Conservation (phyloP, 768 basidiomycete species). For the Rhodotorula sphaerocarpa region DNA sequence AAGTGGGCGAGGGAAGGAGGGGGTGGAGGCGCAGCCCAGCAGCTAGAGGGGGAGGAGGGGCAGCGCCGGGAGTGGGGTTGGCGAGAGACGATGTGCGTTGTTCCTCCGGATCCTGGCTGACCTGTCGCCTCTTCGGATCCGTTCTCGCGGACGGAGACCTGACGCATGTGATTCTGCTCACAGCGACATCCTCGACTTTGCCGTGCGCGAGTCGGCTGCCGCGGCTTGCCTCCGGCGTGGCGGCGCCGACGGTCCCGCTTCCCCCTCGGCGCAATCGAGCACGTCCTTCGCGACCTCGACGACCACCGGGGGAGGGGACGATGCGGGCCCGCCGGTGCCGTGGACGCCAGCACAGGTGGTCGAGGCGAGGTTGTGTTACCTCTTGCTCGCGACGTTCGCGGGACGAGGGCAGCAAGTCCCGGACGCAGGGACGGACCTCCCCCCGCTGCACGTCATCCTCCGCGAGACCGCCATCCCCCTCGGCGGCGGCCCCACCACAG, state of each 20-base stretch:
- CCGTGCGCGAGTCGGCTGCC: background rate
- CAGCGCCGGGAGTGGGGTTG: background rate
- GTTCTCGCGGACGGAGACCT: too few species aligned
- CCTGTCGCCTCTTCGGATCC: too few species aligned
- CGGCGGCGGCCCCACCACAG: too few species aligned
- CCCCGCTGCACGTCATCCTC: slow-evolving; percentile 1
- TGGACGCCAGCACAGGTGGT: slow-evolving; percentile 7
- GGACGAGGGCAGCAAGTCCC: background rate
- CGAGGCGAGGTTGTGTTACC: slow-evolving; percentile 13
- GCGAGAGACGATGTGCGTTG: slow-evolving; percentile 14
- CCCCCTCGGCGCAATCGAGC: slow-evolving; percentile 10
- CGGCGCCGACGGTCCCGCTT: background rate
- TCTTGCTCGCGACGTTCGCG: slow-evolving; percentile 15
- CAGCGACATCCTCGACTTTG: background rate
- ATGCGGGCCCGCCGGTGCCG: background rate
- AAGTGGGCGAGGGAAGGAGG: slow-evolving; percentile 10
- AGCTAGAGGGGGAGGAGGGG: background rate
- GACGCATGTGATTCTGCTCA: background rate
- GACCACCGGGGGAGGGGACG: background rate
- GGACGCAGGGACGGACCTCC: background rate
- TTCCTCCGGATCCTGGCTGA: too few species aligned
- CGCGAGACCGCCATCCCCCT: slow-evolving; percentile 9
- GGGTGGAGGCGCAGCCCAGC: background rate
- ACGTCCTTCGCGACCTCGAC: slow-evolving; percentile 9
- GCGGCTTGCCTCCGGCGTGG: too few species aligned